Conservation (phyloP, 768 basidiomycete genomes). For the Calocybe indica region DNA sequence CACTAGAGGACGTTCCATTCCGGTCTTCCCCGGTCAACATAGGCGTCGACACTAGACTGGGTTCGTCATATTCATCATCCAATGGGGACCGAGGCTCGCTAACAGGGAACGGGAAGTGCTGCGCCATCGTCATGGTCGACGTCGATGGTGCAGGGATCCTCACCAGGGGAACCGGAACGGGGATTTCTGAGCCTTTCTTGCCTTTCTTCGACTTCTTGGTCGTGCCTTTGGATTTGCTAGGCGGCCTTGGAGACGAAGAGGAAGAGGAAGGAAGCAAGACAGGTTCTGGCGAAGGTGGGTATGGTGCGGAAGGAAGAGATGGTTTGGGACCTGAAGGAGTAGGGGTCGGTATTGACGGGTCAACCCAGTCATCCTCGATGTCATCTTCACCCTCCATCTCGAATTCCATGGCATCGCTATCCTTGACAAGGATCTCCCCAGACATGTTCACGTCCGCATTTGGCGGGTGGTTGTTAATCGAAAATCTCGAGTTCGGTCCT, state of each 20-base stretch:
- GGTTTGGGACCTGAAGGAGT: constrained; percentile 5
- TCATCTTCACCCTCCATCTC: constrained; percentile 45
- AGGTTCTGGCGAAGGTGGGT: constrained; percentile 12
- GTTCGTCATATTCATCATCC: constrained; percentile 9
- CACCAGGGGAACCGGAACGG: constrained; percentile 37
- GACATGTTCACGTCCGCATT: background rate
- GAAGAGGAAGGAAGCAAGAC: constrained; percentile 15
- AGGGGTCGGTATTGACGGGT: constrained; percentile 46
- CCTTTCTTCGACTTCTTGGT: constrained; percentile 21
- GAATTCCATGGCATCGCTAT: constrained; percentile 40
- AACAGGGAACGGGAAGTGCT: constrained; percentile 64
- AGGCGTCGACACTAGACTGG: background rate
- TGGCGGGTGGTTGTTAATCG: constrained; percentile 18
- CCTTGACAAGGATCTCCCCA: constrained; percentile 15
- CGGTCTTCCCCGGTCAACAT: constrained; percentile 6
- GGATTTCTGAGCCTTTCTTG: constrained; percentile 37
- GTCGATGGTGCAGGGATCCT: constrained; percentile 24
- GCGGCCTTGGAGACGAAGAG: constrained; percentile 2
- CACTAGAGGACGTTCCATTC: constrained; percentile 10
- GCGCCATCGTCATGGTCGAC: constrained; percentile 14
- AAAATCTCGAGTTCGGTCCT: constrained; percentile 42
- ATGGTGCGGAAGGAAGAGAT: constrained; percentile 4
- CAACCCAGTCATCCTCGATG: constrained; percentile 64
- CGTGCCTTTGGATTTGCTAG: constrained; percentile 8
- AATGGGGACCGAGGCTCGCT: constrained; percentile 22